These are phyloP conservation scores for Flammula alnicola DNA, from an alignment of 1,284 basidiomycete genomes.

Conservation along the genomic window DNA sequence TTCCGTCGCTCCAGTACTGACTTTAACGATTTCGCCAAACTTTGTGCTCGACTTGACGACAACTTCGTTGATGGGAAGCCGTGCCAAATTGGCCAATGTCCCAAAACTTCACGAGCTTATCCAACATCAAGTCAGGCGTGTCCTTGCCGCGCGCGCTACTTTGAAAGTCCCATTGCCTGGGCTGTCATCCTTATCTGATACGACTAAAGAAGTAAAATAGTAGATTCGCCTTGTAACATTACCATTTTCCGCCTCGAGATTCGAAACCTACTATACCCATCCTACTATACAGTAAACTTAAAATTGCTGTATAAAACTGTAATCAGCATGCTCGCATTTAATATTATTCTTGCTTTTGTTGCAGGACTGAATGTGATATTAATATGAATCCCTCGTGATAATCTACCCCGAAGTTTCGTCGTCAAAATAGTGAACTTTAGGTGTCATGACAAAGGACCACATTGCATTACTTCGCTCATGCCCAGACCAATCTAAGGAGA, in stretches of 20 bases:
- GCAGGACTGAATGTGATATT: not conserved
- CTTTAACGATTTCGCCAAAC: slow-evolving; percentile 63
- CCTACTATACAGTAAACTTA: slow-evolving; percentile 2
- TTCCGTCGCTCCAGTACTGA: slow-evolving; percentile 56
- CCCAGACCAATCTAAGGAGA: no score
- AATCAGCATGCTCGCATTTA: slow-evolving; percentile 13
- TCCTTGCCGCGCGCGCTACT: slow-evolving; percentile 62
- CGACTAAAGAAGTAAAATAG: slow-evolving; percentile 47
- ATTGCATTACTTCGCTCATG: no score
- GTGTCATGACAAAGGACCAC: no score
- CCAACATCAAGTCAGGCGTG: slow-evolving; percentile 67
- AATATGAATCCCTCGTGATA: no score
- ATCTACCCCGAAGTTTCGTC: no score
- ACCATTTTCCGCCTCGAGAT: slow-evolving; percentile 1
- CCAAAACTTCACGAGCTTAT: slow-evolving; percentile 85
- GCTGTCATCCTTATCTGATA: slow-evolving; percentile 50
- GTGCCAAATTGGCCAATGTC: slow-evolving; percentile 82
- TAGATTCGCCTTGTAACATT: slow-evolving; percentile 20
- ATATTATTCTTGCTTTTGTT: slow-evolving; percentile 12
- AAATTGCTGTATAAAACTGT: slow-evolving; percentile 9
- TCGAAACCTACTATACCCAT: slow-evolving; percentile 10
- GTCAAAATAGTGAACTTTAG: no score
- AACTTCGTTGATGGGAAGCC: slow-evolving; percentile 80
- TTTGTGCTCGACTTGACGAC: slow-evolving; percentile 75
- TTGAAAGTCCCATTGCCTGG: slow-evolving; percentile 76